Evolutionary conservation across 768 basidiomycete genomes (phyloP).

Genomic region (Collybiopsis luxurians): DNA sequence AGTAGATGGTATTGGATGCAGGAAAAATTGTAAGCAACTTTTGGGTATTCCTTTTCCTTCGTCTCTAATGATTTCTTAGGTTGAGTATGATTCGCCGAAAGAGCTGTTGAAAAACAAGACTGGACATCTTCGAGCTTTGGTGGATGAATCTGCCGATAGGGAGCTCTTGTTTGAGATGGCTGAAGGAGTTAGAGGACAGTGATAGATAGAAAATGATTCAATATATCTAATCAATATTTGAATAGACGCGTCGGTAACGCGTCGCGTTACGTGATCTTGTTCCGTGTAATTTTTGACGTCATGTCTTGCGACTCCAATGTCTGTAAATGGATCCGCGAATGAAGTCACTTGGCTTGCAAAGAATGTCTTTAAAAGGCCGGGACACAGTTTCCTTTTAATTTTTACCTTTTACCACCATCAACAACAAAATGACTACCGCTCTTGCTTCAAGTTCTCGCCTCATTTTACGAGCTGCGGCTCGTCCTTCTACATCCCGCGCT

Average conservation of each 20-base stretch:
- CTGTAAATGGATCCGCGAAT: too few species aligned
- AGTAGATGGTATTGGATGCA: conserved; percentile 43
- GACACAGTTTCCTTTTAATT: not conserved
- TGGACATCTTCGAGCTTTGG: conserved; percentile 51
- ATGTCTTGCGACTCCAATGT: too few species aligned
- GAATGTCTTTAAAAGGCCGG: not conserved
- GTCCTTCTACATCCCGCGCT: not conserved
- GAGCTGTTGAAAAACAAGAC: conserved; percentile 48
- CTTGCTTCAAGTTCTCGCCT: not conserved
- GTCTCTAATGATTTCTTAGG: conserved; percentile 20
- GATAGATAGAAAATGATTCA: too few species aligned
- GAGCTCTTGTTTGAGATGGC: conserved; percentile 45
- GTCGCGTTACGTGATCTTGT: too few species aligned
- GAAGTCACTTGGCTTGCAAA: not conserved
- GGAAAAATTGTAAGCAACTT: conserved; percentile 30
- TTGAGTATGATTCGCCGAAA: conserved; percentile 55
- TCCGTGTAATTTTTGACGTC: too few species aligned
- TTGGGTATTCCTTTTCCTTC: not conserved
- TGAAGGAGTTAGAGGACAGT: conserved; percentile 3
- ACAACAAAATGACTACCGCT: conserved; percentile 1
- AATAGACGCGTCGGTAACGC: too few species aligned
- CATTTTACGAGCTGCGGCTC: not conserved
- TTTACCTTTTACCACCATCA: not conserved
- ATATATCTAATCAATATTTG: too few species aligned
- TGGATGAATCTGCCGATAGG: conserved; percentile 57